Evolutionary conservation across 768 basidiomycete genomes (phyloP).

Genomic region (Mycena leptocephala): DNA sequence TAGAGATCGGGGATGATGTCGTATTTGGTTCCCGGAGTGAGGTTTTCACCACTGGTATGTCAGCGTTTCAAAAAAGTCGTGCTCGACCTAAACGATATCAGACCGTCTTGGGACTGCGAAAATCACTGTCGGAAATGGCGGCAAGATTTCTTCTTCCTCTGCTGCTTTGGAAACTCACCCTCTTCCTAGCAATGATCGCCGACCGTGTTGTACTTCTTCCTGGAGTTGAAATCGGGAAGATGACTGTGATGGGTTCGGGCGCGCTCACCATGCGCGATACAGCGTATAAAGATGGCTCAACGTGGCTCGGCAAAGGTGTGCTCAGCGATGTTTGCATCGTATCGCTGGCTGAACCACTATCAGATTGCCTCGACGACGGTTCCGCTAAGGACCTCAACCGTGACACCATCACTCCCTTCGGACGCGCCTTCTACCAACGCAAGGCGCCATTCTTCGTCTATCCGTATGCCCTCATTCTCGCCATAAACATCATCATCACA

Average conservation of each 20-base stretch:
- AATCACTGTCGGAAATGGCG: slow-evolving; percentile 14
- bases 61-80: slow-evolving; percentile 37
- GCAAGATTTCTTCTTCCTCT: slow-evolving; percentile 17
- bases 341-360: background rate
- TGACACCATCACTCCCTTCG: slow-evolving; percentile 58
- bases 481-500: slow-evolving; percentile 55
- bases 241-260: slow-evolving; percentile 63
- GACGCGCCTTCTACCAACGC: slow-evolving; percentile 58
- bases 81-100: slow-evolving; percentile 35
- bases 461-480: slow-evolving; percentile 55
- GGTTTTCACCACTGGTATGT: slow-evolving; percentile 51
- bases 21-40: slow-evolving; percentile 63
- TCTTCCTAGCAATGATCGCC: slow-evolving; percentile 60
- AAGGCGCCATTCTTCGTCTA: slow-evolving; percentile 57
- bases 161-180: background rate
- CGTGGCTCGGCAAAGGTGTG: slow-evolving; percentile 55
- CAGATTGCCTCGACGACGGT: slow-evolving; percentile 31
- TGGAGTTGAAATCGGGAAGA: slow-evolving; percentile 53
- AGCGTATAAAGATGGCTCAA: slow-evolving; percentile 55
- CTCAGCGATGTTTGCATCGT: background rate
- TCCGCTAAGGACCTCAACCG: slow-evolving; percentile 38
- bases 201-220: slow-evolving; percentile 65
- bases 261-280: slow-evolving; percentile 57
- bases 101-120: slow-evolving; percentile 12
- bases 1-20: slow-evolving; percentile 66